Evolutionary conservation across 768 basidiomycete genomes (phyloP), one percentile per base, ranked within the genome.

Genomic region (Mycena rebaudengoi): DNA sequence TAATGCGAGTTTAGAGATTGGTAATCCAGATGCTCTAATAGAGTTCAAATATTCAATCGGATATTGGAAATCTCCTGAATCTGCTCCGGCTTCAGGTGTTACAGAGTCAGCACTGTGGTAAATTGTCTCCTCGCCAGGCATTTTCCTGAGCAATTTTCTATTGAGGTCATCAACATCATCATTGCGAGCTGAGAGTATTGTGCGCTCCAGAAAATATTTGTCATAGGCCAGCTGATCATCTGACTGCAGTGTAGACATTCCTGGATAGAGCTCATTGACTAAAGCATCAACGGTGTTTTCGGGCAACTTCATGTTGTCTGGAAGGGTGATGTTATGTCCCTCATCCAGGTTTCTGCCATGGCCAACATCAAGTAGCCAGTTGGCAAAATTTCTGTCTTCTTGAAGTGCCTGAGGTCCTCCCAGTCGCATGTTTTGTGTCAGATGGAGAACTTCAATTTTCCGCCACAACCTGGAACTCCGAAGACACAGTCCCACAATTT

Each of bases 101-200:
- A 79, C 64, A n/a, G 71, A 58, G 53, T 79, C 74, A 52, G 74
- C 71, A 70, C 75, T 76, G 45, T 60, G 39, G 23, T 70, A 75
- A 3, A 62, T 49, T 1, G 16, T 50, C 20, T 55, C 60, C 13
- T 77, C 60, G 16, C 76, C 75, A 54, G 49, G n/a, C 49, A 78
- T 65, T 12, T 41, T 46, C 10, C 60, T 21, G 5, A 78, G 64
- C 13, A 78, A 67, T 4, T 43, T 30, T 29, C 67, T 7, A 39
- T 78, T 78, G 49, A 80, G 54, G 25, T 70, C 68, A 63, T 75
- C n/a, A n/a, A n/a, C n/a, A n/a, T n/a, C n/a, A n/a, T n/a, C n/a
- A n/a, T n/a, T n/a, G n/a, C n/a, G n/a, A 14, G 73, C 46, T 25
- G 74, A 66, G 12, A 82, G 72, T 37, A 82, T 82, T 4, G 69